Evolutionary conservation across 192 early-diverging fungal species (phyloP).

Genomic region (Coemansia sp.): DNA sequence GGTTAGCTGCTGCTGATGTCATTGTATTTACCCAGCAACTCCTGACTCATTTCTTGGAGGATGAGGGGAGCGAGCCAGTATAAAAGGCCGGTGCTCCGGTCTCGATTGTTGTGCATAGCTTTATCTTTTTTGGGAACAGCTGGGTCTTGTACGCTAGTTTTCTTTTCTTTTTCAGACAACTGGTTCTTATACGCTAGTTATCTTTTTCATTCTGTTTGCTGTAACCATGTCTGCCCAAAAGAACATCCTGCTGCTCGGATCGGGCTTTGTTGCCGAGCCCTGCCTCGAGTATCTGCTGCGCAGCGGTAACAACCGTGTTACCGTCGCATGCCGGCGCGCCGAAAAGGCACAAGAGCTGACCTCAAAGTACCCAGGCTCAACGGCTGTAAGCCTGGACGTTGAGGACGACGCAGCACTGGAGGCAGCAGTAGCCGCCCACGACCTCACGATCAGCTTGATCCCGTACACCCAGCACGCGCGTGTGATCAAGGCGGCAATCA

Average conservation of each 20-base stretch:
- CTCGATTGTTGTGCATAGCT: neutral
- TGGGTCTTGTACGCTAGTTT: too few species aligned
- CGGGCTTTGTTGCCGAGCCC: constrained; percentile 96
- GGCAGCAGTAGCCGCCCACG: constrained; percentile 75
- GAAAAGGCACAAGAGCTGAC: constrained; percentile 73
- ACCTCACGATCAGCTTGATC: constrained; percentile 88
- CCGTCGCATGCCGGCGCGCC: constrained; percentile 81
- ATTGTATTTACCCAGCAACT: too few species aligned
- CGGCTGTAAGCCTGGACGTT: constrained; percentile 77
- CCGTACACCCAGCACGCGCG: constrained; percentile 87
- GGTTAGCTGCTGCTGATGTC: neutral
- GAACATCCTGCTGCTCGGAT: constrained; percentile 93
- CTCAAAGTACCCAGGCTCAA: constrained; percentile 58
- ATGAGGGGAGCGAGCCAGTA: neutral
- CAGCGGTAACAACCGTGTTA: constrained; percentile 83
- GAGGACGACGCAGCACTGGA: constrained; percentile 71
- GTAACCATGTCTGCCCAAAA: constrained; percentile 30
- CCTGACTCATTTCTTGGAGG: too few species aligned
- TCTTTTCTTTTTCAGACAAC: too few species aligned
- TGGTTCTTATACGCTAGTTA: neutral
- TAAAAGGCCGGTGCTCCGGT: neutral
- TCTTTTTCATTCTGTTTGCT: neutral
- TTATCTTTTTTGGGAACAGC: constrained; percentile 4
- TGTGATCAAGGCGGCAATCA: constrained; percentile 90
- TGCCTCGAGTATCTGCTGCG: constrained; percentile 90